Conservation (phyloP, 2,329 filamentous ascomycete genomes). For the Pleoardoris graminearum region DNA sequence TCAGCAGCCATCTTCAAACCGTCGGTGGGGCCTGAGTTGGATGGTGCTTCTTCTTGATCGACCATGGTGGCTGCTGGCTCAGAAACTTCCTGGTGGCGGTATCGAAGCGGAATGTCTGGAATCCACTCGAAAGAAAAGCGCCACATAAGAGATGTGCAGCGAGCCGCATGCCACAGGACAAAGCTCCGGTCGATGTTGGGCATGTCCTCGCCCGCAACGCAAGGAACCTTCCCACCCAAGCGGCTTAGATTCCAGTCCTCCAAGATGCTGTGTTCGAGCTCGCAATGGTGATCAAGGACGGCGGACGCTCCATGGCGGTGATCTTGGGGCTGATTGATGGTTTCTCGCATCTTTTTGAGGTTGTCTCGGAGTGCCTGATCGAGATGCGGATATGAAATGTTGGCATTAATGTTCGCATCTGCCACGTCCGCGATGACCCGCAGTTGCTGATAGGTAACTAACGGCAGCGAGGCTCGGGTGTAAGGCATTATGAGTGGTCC, state of each 20-base stretch:
- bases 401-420: not conserved
- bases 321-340: not conserved
- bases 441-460: not conserved
- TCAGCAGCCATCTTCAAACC: not conserved
- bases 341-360: not conserved
- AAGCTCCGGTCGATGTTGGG: not conserved
- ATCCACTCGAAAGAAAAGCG: not conserved
- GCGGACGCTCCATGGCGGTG: not conserved
- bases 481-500: no score
- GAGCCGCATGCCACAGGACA: not conserved
- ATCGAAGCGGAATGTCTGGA: not conserved
- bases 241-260: not conserved
- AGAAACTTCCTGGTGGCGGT: no score
- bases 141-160: not conserved
- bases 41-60: not conserved
- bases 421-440: not conserved
- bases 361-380: not conserved
- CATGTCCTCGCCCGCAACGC: not conserved
- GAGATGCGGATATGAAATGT: not conserved
- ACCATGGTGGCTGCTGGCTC: no score
- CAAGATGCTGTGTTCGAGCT: not conserved
- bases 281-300: not conserved
- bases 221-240: not conserved
- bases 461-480: no score
- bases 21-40: no score